These are phyloP conservation scores for Fusarium heterosporum DNA, from an alignment of 2,329 filamentous ascomycete genomes.

Conservation along the genomic window DNA sequence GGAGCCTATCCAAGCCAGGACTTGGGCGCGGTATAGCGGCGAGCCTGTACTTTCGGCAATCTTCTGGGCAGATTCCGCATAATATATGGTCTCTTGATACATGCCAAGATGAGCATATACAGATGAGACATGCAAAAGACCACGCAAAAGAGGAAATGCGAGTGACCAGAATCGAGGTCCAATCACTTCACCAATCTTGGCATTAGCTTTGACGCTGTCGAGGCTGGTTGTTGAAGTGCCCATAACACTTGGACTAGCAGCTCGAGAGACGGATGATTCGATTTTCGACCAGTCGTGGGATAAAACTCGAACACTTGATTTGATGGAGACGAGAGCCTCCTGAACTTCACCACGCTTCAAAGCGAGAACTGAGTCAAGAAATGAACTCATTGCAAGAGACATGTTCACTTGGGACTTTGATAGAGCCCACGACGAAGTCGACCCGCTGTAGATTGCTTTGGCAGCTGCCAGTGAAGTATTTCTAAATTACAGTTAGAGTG, in stretches of 20 bases:
- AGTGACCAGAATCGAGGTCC: slow-evolving; percentile 81
- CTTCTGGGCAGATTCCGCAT: slow-evolving; percentile 84
- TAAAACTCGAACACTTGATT: slow-evolving; percentile 66
- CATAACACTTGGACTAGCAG: slow-evolving; percentile 42
- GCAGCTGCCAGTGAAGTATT: slow-evolving; percentile 54
- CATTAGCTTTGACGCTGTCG: slow-evolving; percentile 44
- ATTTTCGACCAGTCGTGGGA: slow-evolving; percentile 68
- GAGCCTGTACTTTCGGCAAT: slow-evolving; percentile 77
- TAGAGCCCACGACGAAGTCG: slow-evolving; percentile 50
- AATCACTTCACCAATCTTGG: slow-evolving; percentile 40
- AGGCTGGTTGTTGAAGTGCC: slow-evolving; percentile 49
- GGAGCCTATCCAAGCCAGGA: slow-evolving; percentile 65
- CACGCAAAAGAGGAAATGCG: slow-evolving; percentile 77
- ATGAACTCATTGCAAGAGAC: slow-evolving; percentile 51
- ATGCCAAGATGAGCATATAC: slow-evolving; percentile 87
- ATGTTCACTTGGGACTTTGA: slow-evolving; percentile 52
- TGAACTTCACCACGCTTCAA: slow-evolving; percentile 71
- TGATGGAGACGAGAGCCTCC: slow-evolving; percentile 67
- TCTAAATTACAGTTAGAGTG: slow-evolving; percentile 39
- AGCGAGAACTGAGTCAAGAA: slow-evolving; percentile 73
- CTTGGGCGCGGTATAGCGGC: slow-evolving; percentile 66
- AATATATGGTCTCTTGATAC: slow-evolving; percentile 88
- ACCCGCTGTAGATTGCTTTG: slow-evolving; percentile 51
- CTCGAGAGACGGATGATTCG: slow-evolving; percentile 51
- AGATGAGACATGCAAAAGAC: slow-evolving; percentile 78